These are phyloP conservation scores for Aureobasidium pullulans DNA, from an alignment of 2,329 filamentous ascomycete genomes.

Conservation along the genomic window DNA sequence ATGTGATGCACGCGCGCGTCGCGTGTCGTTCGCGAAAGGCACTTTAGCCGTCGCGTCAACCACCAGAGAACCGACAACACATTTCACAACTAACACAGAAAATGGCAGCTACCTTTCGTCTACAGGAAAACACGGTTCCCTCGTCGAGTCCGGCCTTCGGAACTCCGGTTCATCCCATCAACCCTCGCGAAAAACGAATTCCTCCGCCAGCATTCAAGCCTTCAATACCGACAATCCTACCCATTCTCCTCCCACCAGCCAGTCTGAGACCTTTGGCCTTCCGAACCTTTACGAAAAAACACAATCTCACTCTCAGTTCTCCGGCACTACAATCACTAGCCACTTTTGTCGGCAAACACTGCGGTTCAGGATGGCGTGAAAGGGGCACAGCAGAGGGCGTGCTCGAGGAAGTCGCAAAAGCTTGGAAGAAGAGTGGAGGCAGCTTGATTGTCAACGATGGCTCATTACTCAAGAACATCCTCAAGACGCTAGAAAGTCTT, in stretches of 20 bases:
- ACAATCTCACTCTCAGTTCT: slow-evolving; percentile 86
- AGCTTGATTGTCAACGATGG: slow-evolving; percentile 83
- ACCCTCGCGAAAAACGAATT: slow-evolving; percentile 30
- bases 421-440: slow-evolving; percentile 85
- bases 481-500: slow-evolving; percentile 76
- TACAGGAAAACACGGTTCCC: slow-evolving; percentile 49
- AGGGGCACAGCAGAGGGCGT: slow-evolving; percentile 88
- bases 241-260: slow-evolving; percentile 80
- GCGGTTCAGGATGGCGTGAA: slow-evolving; percentile 93
- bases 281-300: slow-evolving; percentile 93
- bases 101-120: slow-evolving; percentile 21
- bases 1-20: not conserved
- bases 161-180: slow-evolving; percentile 74
- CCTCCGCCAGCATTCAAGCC: slow-evolving; percentile 44
- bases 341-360: slow-evolving; percentile 84
- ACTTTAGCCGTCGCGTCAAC: slow-evolving; percentile 5
- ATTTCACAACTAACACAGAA: slow-evolving; percentile 2
- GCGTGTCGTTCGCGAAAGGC: not conserved
- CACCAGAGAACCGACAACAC: not conserved
- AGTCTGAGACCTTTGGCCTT: slow-evolving; percentile 87
- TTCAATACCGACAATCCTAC: slow-evolving; percentile 60
- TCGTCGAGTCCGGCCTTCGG: slow-evolving; percentile 88
- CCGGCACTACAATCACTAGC: slow-evolving; percentile 79
- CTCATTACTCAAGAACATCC: slow-evolving; percentile 66
- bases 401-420: slow-evolving; percentile 80